phyloP scores from a whole-genome alignment of 345 rosid genomes.

The Arabidopsis arenosa region DNA sequence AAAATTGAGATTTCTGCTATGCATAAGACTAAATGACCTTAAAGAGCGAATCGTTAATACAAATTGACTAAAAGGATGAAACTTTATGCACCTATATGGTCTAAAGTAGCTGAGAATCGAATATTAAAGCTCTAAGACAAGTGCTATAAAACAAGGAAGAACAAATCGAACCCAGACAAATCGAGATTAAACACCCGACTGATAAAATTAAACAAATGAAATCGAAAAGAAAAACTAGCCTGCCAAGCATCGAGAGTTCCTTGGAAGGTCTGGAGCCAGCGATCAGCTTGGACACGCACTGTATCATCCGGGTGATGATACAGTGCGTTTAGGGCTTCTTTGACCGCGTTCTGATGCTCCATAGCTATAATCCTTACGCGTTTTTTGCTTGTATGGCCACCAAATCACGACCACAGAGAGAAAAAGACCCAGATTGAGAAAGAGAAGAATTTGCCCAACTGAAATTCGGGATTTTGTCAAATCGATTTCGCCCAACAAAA shows the following conservation, averaged over 20 bases:
- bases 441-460: conserved; percentile 27
- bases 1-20: conserved; percentile 18
- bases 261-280: conserved; percentile 89
- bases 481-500: conserved; percentile 38
- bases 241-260: conserved; percentile 99
- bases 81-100: neutral
- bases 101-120: conserved; percentile 20
- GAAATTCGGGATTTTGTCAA: conserved; percentile 35
- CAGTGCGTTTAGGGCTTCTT: conserved; percentile 96
- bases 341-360: conserved; percentile 93
- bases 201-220: neutral
- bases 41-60: conserved; percentile 10
- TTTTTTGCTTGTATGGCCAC: conserved; percentile 24
- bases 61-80: conserved; percentile 16
- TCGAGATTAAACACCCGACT: conserved; percentile 6
- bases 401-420: conserved; percentile 24
- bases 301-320: conserved; percentile 95
- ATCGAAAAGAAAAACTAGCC: conserved; percentile 45
- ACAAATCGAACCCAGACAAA: conserved; percentile 19
- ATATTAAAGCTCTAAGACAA: neutral
- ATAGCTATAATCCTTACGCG: conserved; percentile 34
- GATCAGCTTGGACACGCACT: conserved; percentile 89
- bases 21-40: neutral
- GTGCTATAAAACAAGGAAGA: conserved; percentile 20
- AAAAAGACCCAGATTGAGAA: conserved; percentile 20